Percentiles rank a stretch among this genome's conserved stretches.
Conservation (phyloP, 2,329 filamentous ascomycete species). For the Fusarium sp. region DNA sequence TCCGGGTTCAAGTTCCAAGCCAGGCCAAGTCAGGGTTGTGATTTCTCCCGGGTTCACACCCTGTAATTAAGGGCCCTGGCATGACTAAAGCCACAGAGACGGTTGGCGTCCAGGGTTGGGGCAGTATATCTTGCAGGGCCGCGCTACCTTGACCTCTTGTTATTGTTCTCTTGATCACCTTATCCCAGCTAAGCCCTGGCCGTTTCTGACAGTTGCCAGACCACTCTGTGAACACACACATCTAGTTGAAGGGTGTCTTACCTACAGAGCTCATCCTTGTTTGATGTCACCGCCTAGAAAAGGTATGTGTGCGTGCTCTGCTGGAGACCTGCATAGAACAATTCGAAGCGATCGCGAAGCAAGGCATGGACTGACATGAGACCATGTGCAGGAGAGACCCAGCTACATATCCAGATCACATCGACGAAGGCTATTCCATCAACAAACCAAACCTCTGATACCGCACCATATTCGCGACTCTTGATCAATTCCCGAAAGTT, state of each 20-base stretch:
- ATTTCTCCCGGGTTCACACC: conserved; percentile 37
- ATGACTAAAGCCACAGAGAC: conserved; percentile 38
- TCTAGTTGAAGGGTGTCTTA: conserved; percentile 34
- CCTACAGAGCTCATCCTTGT: conserved; percentile 37
- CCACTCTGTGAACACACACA: conserved; percentile 32
- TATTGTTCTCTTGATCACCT: conserved; percentile 40
- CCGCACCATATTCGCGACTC: conserved; percentile 21
- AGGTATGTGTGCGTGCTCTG: conserved; percentile 28
- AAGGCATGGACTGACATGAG: conserved; percentile 35
- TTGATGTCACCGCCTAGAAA: conserved; percentile 19
- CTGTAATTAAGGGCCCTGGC: conserved; percentile 29
- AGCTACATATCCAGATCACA: conserved; percentile 28
- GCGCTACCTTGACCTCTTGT: conserved; percentile 42
- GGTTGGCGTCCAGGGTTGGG: conserved; percentile 25
- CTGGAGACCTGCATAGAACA: conserved; percentile 18
- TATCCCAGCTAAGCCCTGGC: conserved; percentile 46
- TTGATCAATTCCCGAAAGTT: conserved; percentile 34
- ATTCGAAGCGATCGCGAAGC: conserved; percentile 33
- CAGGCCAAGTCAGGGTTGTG: conserved; percentile 26
- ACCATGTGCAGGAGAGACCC: conserved; percentile 28
- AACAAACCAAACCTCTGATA: conserved; percentile 18
- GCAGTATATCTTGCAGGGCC: conserved; percentile 46
- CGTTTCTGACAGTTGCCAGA: conserved; percentile 39
- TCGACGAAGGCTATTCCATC: conserved; percentile 31
- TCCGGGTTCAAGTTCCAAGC: conserved; percentile 16